phyloP scores from a whole-genome alignment of 805 yeast species.

The Candida hispaniensis region DNA sequence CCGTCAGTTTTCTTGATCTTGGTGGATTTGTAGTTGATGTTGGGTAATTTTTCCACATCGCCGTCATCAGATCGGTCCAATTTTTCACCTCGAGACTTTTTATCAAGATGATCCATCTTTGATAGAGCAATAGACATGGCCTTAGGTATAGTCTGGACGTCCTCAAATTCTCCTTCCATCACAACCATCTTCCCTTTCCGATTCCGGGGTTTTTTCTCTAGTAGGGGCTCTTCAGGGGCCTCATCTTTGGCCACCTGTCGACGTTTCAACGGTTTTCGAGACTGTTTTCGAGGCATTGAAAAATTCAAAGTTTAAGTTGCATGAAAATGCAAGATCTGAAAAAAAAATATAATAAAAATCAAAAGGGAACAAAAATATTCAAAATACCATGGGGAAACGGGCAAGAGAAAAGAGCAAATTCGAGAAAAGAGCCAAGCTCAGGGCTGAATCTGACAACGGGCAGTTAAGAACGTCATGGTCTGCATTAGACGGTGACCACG shows the following conservation, averaged over 20 bases:
- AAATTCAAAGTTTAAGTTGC: background rate
- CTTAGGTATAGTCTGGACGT: no score
- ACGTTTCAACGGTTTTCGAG: conserved; percentile 22
- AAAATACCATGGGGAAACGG: conserved; percentile 22
- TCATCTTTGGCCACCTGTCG: conserved; percentile 19
- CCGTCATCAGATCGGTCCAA: conserved; percentile 1
- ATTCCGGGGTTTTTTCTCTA: no score
- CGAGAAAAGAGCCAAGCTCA: conserved; percentile 21
- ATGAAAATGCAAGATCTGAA: background rate
- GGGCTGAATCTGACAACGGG: conserved; percentile 17
- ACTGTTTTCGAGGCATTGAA: conserved; percentile 22
- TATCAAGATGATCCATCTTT: background rate
- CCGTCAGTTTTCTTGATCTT: conserved; percentile 23
- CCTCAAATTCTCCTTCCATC: no score
- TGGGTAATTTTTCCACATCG: conserved; percentile 16
- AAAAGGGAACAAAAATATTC: background rate
- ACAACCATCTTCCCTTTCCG: no score
- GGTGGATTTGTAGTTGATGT: conserved; percentile 17
- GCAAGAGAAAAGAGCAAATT: conserved; percentile 20
- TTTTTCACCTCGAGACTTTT: background rate
- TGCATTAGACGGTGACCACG: conserved; percentile 11
- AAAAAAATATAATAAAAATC: conserved; percentile 1
- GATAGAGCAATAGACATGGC: background rate
- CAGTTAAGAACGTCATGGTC: conserved; percentile 19
- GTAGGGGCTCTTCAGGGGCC: conserved; percentile 18